Conservation (phyloP, 129 eudicot genomes). For the Chrysanthemum makinoi region DNA sequence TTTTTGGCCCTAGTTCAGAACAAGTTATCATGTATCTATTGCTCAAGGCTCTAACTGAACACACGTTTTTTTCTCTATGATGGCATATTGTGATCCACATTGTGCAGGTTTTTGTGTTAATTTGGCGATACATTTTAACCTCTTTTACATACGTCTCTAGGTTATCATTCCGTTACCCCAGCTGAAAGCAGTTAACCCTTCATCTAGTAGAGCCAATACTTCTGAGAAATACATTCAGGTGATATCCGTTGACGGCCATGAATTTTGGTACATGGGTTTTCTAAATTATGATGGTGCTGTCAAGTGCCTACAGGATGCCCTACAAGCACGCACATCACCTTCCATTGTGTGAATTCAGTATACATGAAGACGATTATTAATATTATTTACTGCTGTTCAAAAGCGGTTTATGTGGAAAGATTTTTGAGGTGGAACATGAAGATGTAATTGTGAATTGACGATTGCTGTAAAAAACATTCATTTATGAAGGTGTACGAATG, state of each 20-base stretch:
- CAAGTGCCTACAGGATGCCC: constrained; percentile 52
- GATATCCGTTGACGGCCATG: constrained; percentile 78
- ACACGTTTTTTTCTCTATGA: background rate
- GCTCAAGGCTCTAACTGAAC: background rate
- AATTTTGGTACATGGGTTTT: constrained; percentile 94
- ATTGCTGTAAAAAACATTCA: constrained; percentile 26
- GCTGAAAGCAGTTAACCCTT: constrained; percentile 69
- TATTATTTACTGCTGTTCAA: background rate
- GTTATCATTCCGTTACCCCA: constrained; percentile 85
- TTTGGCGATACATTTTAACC: background rate
- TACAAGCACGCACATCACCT: constrained; percentile 31
- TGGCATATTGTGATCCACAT: background rate
- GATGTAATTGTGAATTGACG: no score
- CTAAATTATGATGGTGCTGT: constrained; percentile 71
- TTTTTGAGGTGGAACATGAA: constrained; percentile 4
- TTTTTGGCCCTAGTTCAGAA: background rate
- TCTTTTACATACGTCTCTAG: constrained; percentile 25
- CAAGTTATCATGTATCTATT: background rate
- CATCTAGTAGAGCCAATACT: constrained; percentile 58
- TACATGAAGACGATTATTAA: background rate
- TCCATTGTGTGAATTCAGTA: constrained; percentile 45
- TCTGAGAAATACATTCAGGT: constrained; percentile 84
- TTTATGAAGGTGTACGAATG: constrained; percentile 26
- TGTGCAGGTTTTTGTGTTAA: background rate
- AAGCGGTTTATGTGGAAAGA: constrained; percentile 9